Evolutionary conservation across 352 stramenopile species (phyloP).

Genomic region (Globisporangium nodosum): DNA sequence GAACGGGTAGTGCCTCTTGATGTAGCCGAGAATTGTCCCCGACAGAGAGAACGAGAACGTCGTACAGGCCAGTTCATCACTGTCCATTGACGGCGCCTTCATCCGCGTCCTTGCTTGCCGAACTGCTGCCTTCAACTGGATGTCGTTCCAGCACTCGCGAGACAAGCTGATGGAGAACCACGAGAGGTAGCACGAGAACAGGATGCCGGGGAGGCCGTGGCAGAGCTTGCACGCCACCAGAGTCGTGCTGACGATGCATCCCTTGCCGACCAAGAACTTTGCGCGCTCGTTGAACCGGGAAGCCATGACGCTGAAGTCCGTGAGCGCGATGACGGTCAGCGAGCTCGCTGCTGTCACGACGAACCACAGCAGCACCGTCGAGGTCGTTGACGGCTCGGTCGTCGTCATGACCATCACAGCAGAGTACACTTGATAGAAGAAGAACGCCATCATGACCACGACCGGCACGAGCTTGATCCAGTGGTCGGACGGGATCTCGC

Average conservation of each 20-base stretch:
- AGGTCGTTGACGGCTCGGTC: constrained; percentile 31
- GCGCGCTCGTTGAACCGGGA: constrained; percentile 23
- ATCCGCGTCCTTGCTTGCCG: neutral
- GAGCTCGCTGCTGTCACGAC: constrained; percentile 33
- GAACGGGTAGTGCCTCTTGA: constrained; percentile 33
- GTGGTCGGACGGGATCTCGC: constrained; percentile 56
- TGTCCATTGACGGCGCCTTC: neutral
- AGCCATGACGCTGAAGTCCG: constrained; percentile 35
- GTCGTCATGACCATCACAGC: constrained; percentile 29
- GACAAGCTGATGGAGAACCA: constrained; percentile 68
- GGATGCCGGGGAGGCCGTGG: constrained; percentile 29
- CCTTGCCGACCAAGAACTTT: constrained; percentile 22
- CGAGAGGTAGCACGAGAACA: constrained; percentile 55
- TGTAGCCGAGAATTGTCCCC: constrained; percentile 18
- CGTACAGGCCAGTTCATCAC: neutral
- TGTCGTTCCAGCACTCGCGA: constrained; percentile 68
- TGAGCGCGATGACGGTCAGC: constrained; percentile 44
- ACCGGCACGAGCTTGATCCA: constrained; percentile 74
- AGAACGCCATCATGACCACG: constrained; percentile 60
- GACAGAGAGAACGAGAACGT: constrained; percentile 9
- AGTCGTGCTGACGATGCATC: constrained; percentile 43
- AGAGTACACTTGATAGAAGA: constrained; percentile 44
- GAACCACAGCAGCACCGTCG: constrained; percentile 38
- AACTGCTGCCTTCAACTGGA: constrained; percentile 23
- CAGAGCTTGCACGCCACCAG: constrained; percentile 41